Evolutionary conservation across 2,329 filamentous ascomycete species (phyloP).

Genomic region (Cercospora citrullina): DNA sequence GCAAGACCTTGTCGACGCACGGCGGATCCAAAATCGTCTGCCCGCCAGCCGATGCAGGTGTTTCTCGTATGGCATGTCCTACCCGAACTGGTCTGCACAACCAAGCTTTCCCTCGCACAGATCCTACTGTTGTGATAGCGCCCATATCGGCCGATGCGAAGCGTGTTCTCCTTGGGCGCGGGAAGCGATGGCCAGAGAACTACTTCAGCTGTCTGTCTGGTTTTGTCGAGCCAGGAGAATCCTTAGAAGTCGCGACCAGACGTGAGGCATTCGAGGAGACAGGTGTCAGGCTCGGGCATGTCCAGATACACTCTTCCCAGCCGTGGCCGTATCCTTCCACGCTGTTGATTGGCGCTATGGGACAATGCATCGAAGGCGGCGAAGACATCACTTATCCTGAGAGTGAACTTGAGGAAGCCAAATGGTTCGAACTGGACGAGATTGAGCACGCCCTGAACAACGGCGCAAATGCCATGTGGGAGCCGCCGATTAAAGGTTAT

Average conservation of each 20-base stretch:
- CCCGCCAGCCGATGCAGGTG: slow-evolving; percentile 26
- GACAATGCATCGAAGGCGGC: slow-evolving; percentile 25
- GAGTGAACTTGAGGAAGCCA: slow-evolving; percentile 29
- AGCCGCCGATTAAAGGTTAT: slow-evolving; percentile 28
- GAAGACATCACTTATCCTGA: slow-evolving; percentile 31
- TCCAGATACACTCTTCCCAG: slow-evolving; percentile 80
- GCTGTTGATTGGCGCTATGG: slow-evolving; percentile 67
- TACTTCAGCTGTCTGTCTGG: slow-evolving; percentile 47
- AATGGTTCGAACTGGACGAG: slow-evolving; percentile 30
- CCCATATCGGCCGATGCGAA: slow-evolving; percentile 28
- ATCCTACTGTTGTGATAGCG: slow-evolving; percentile 29
- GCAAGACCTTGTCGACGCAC: slow-evolving; percentile 24
- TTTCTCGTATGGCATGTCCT: slow-evolving; percentile 23
- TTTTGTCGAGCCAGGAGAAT: slow-evolving; percentile 83
- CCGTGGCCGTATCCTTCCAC: slow-evolving; percentile 86
- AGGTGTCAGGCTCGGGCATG: slow-evolving; percentile 72
- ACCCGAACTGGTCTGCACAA: slow-evolving; percentile 30
- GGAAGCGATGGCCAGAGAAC: slow-evolving; percentile 29
- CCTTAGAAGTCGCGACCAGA: slow-evolving; percentile 78
- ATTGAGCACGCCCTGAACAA: slow-evolving; percentile 28
- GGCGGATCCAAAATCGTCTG: slow-evolving; percentile 30
- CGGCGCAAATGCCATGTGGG: slow-evolving; percentile 31
- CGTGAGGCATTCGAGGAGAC: slow-evolving; percentile 86
- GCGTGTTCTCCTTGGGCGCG: slow-evolving; percentile 26
- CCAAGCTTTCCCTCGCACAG: slow-evolving; percentile 28